Base-by-base conservation (phyloP, 345 rosid species). In the Abelmoschus esculentus region DNA sequence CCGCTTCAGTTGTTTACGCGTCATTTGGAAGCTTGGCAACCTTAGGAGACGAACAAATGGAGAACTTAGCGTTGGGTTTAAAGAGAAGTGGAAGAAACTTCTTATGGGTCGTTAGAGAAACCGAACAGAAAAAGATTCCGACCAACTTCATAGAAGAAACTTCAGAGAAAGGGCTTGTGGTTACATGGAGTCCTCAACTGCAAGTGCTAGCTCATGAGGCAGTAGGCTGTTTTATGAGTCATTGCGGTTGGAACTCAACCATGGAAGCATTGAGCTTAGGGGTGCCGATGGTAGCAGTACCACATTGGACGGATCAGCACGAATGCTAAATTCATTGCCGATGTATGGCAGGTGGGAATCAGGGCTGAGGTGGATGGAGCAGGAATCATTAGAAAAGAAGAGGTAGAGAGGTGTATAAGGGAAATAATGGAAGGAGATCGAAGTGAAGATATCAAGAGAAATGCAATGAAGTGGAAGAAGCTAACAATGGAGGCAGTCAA, bases 221-320 rank as follows among this genome's bases (percentile, higher is more conserved):
- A 2, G 58, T 54, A 13, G 58, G 28, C 1, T 54, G 58, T 8
- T 54, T 52, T 73, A 38, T 87, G 72, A 82, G 83, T 1, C 92
- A 83, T 40, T 80, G 83, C 4, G 87, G 92, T 2, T 87, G 92
- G 92, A 87, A 87, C 55, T 87, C 92, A 7, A 85, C 86, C 0
- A 52, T 85, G 1, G 92, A 87, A 70, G 87, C 88, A 1, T 19
- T 87, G 67, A 82, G 86, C 52, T 60, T 85, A 71, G 89, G 90
- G 17, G 86, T 85, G 7, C 80, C 86, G 22, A 70, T 85, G 86
- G 79, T 74, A 22, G 77, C 52, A 3, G 34, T 79, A 77, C 81
- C 83, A 1, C 79, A 74, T 34, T 74, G 75, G 79, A 7, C 53
- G 0, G 85, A 82, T 58, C 85, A 82, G 34, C 52, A 79, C 79